phyloP scores from a whole-genome alignment of 208 protist species.

The Leishmania guyanensis region DNA sequence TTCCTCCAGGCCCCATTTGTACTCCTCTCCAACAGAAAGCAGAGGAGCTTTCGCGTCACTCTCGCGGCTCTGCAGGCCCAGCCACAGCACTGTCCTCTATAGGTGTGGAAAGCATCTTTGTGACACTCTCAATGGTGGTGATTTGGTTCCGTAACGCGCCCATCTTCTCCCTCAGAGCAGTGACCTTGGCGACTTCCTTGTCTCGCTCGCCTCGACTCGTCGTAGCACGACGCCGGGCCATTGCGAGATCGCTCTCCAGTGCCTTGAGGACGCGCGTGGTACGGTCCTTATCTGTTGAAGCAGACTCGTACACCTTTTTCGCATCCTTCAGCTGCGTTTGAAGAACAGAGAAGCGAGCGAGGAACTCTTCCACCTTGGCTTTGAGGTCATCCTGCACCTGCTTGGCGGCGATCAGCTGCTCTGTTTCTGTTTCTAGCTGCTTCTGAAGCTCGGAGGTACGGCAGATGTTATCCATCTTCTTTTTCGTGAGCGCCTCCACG shows the following conservation, averaged over 20 bases:
- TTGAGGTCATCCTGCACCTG: constrained; percentile 42
- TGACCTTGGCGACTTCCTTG: constrained; percentile 49
- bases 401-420: constrained; percentile 25
- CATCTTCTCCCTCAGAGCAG: constrained; percentile 52
- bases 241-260: constrained; percentile 49
- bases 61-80: not conserved
- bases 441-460: constrained; percentile 47
- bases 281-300: constrained; percentile 52
- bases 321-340: constrained; percentile 55
- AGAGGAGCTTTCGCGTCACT: not conserved
- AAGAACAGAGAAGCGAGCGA: constrained; percentile 46
- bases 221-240: constrained; percentile 40
- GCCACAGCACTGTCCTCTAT: not conserved
- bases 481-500: constrained; percentile 43
- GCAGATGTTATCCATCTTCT: constrained; percentile 34
- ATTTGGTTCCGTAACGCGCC: constrained; percentile 44
- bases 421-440: constrained; percentile 42
- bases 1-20: not conserved
- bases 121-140: constrained; percentile 43
- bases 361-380: constrained; percentile 48
- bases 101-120: constrained; percentile 25
- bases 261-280: constrained; percentile 44
- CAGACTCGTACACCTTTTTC: constrained; percentile 58
- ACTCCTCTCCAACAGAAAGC: not conserved
- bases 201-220: constrained; percentile 53